A percentile compares a stretch with the other conserved stretches of the same genome.
Evolutionary conservation across 179 eudicot species (phyloP).

Genomic region (Corrigiola litoralis): DNA sequence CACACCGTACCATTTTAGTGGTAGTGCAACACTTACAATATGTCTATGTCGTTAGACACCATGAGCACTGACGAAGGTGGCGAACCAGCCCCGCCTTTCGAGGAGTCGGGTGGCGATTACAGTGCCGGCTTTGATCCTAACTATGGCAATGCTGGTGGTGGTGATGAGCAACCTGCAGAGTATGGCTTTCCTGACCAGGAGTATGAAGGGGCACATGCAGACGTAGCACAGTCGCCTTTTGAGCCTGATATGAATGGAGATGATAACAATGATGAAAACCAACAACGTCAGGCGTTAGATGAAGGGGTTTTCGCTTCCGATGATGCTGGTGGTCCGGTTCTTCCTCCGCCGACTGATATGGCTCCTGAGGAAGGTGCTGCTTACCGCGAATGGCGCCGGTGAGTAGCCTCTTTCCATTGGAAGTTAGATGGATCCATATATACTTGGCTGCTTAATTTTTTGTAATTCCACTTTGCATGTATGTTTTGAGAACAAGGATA

Average conservation of each 20-base stretch:
- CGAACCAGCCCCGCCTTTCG: not conserved
- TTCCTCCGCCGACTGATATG: slow-evolving; percentile 27
- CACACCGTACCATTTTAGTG: no score
- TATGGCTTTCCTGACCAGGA: not conserved
- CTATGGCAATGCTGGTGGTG: not conserved
- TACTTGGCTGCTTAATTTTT: no score
- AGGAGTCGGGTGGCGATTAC: not conserved
- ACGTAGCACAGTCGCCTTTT: not conserved
- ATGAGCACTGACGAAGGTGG: not conserved
- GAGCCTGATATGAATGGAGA: not conserved
- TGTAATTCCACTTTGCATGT: no score
- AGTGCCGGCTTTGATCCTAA: slow-evolving; percentile 4
- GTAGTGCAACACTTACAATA: no score
- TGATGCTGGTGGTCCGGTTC: not conserved
- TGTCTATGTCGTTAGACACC: slow-evolving; percentile 16
- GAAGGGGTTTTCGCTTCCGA: slow-evolving; percentile 14
- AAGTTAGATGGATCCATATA: no score
- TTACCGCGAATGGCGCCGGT: slow-evolving; percentile 30
- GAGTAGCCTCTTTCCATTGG: not conserved
- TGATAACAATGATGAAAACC: not conserved
- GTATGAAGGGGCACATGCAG: not conserved
- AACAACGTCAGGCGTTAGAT: slow-evolving; percentile 5
- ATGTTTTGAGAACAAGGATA: no score
- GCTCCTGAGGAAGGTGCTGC: slow-evolving; percentile 21
- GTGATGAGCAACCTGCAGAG: not conserved